Base-by-base conservation (phyloP, 2,329 filamentous ascomycete species). In the Sphaerulina populicola region DNA sequence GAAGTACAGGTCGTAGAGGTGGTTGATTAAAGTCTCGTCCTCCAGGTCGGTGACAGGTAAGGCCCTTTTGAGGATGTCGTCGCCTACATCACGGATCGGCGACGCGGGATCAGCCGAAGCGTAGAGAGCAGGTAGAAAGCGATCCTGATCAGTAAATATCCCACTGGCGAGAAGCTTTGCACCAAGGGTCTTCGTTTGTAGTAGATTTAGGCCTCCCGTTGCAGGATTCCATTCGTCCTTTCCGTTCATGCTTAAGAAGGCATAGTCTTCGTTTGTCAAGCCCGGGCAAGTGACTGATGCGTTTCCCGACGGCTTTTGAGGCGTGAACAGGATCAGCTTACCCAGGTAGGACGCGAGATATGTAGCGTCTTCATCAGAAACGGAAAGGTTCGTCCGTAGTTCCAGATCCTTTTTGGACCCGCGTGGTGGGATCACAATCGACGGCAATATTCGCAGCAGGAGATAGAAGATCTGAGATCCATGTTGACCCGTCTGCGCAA, bases 1-100 rank as follows among this genome's bases (percentile, higher is more conserved):
- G 39, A 83, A 81, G 65, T 95, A 94, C 1, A 89, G 76, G 3
- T 76, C 70, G 60, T 89, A 90, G 2, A 97, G 72, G 12, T 77
- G 73, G 50, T 77, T 71, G 2, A 94, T 75, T 1, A 89, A 68
- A 1, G 66, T 60, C 8, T 73, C 62, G 55, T 88, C 78, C 65
- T 97, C 91, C 23, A 96, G 72, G 7, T 86, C 81, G 7, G 86
- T 78, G 1, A 80, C 73, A 8, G 79, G 73, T 27, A 74, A 77
- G 29, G 80, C 85, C 57, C 90, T 78, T 69, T 96, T 98, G 57
- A 97, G 70, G 44, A 94, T 80, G 61, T 95, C 89, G 51, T 96
- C 88, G 0, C 87, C 91, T n/a, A 88, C 73, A n/a, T 85, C 81
- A 9, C 86, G 82, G 35, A 96, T 82, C 7, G 85, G 80, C 33